Evolutionary conservation across 1,139 yeast genomes (phyloP), one percentile per base, ranked within the genome.

Genomic region (Geotrichum reessii): DNA sequence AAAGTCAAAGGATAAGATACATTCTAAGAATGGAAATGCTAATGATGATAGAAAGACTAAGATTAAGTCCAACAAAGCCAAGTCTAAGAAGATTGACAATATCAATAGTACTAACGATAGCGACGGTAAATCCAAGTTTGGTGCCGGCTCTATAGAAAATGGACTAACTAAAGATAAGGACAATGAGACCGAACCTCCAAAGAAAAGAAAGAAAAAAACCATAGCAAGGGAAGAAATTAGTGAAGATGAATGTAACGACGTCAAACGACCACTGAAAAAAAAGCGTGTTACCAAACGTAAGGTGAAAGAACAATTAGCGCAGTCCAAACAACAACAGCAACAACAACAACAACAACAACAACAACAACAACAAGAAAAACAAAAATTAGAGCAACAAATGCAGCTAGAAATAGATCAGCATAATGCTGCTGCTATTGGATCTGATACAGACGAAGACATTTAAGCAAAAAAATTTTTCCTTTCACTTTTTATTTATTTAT

Each of bases 121-220:
- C 71, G 17, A 37, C 9, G 21, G 19, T 17, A 14, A 67, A 2
- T 70, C 67, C 22, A 72, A 68, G 17, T 78, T 71, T 3, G 84
- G 80, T 14, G 88, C 81, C 27, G 79, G 78, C 57, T 70, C 63
- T 9, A 80, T 55, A 72, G 61, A 84, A 1, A 67, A 78, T 0
- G 28, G 21, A 24, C 89, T 72, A 31, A 79, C 77, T 37, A 76
- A 68, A 3, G 81, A 75, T 44, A 87, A 87, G 64, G 80, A 86
- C 47, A 97, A 92, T 72, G 93, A 93, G 19, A 25, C 9, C 1
- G 33, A 21, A 19, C 42, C 21, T n/a, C 6, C 21, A 2, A 37
- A 37, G 42, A 37, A 37, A 37, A 37, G 17, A 37, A 37, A 12
- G 42, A 14, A 14, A 37, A n/a, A 14, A 19, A 12, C 19, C 6